Base-by-base conservation (phyloP, 2,329 filamentous ascomycete genomes). In the Botrytis tulipae region DNA sequence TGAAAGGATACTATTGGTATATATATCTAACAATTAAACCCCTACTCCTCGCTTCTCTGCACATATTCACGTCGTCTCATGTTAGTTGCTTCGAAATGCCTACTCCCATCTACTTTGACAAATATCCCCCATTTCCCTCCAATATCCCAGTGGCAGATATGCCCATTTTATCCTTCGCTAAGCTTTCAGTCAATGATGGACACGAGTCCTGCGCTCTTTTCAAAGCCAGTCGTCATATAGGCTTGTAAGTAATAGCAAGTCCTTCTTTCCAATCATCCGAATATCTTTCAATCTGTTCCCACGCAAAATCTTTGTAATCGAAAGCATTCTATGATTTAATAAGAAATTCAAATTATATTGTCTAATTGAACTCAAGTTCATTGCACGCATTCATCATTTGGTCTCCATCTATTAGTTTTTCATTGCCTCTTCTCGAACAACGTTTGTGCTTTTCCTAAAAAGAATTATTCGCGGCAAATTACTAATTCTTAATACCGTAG, bases 171-270 rank as follows among this genome's bases (percentile, higher is more conserved):
- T 70, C 67, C 29, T 70, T 70, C 40, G 32, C 54, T 12, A 70
- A 61, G 20, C 67, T 70, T 35, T n/a, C 29, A 25, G 5, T 22
- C 40, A 70, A 70, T 12, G 54, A 70, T n/a, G 37, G 44, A 20
- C 14, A 61, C 35, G 54, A 70, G 37, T 70, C 67, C 18, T 14
- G 25, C 12, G 48, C 67, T 70, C 51, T 70, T 46, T 70, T 70
- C 29, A 54, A 61, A 35, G 67, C 54, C 10, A 61, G 67, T n/a
- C 54, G 51, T 44, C 37, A 18, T 5, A 70, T 70, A 61, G 67
- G 67, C n/a, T 70, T 70, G 65, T 68, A 35, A 57, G 65, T 18
- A 40, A 37, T 16, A 3, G 12, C 4, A 12, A 37, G 16, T 18
- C 4, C 6, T 54, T 22, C 7, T 8, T n/a, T 51, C 7, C n/a